Base-by-base conservation (phyloP, 306 rosid species). In the Casuarina equisetifolia region DNA sequence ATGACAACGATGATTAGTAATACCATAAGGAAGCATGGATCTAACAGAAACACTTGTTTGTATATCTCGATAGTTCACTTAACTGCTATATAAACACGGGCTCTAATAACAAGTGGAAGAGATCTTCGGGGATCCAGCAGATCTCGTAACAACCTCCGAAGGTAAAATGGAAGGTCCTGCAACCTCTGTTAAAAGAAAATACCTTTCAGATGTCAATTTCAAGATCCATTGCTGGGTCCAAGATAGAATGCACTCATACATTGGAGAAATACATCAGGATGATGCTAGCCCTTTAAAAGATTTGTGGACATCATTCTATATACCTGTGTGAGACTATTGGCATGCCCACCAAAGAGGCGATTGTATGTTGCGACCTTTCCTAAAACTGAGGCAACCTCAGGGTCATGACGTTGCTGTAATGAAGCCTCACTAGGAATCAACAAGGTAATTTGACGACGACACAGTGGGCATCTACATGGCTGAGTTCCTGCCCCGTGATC, bases 381-480 rank as follows among this genome's bases (percentile, higher is more conserved):
- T 20, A 91, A 85, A 84, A 87, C 44, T 19, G 74, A 84, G 8
- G 82, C 78, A 35, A 82, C 91, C 82, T 90, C 83, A 1, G 83
- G 90, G 36, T 83, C 76, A 7, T 75, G 50, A 10, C 68, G 87
- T 57, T 77, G 91, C 46, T 81, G 63, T 2, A 12, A 12, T 35
- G 88, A 86, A 32, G 58, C 85, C 74, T 80, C 82, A 19, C 87
- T 69, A 3, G 97, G 98, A 68, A 94, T 90, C 61, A 94, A 54
- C 55, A 95, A 84, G 3, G 90, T 89, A 61, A 92, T 92, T 16
- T 77, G 86, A 6, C 97, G 95, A 7, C 97, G 97, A 74, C 98
- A 95, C 0, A 92, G 85, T 0, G 98, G 98, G 74, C 98, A 95
- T 81, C 79, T 91, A 78, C 98, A 91, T 0, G 96, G 90, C 4